Evolutionary conservation across 768 basidiomycete species (phyloP), one percentile per base, ranked within the genome.

Genomic region (Boletellus ananas): DNA sequence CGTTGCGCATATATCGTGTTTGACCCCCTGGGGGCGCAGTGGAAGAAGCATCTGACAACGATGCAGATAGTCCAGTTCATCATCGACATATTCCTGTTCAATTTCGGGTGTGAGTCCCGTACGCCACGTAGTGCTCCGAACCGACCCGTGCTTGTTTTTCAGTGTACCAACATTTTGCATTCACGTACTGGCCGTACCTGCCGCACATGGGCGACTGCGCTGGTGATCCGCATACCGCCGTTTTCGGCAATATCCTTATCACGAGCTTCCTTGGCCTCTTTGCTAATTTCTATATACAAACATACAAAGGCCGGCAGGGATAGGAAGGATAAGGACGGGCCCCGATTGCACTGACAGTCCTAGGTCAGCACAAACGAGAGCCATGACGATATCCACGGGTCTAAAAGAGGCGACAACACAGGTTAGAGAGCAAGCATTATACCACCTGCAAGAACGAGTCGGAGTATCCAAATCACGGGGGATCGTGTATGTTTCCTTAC

Each of bases 21-120:
- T 37, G 21, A 37, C 45, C n/a, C 3, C 18, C 27, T 17, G 25
- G 37, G 16, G 14, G 14, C 5, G n/a, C 25, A 64, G 63, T 64
- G 63, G 62, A 67, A 67, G 45, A 59, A 51, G 45, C 33, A 64
- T 25, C 52, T 64, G 11, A 67, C 63, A 33, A 45, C 52, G 12
- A 43, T 67, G 43, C 65, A 67, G n/a, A 67, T 64, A 13, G 1
- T 45, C 27, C 65, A 64, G 38, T 67, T 64, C 34, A 10, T 64
- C 33, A 47, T 64, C 2, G 65, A 55, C 36, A 35, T 67, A 9
- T 9, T 45, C 16, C 1, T 62, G 45, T 59, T 61, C 21, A 17
- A 44, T 45, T 67, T 64, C 20, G 50, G 62, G 25, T 0, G 63
- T 64, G 45, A 58, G 64, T 66, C 35, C 12, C 14, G 36, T 23